A percentile compares a stretch with the other conserved stretches of the same genome.
Conservation (phyloP, 1,284 basidiomycete species). For the Heterobasidion occidentale region DNA sequence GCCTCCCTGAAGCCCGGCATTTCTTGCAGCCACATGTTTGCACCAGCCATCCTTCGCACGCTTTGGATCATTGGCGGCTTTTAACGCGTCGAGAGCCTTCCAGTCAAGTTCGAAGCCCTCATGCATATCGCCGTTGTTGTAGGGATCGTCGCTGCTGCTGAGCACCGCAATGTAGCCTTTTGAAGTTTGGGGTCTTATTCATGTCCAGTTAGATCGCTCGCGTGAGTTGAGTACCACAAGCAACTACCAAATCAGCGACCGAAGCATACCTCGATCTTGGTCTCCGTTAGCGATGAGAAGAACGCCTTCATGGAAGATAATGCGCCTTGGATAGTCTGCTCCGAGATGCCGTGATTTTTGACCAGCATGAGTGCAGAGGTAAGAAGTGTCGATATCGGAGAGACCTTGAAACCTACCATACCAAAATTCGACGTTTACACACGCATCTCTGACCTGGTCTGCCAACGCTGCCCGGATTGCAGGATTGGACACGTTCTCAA, state of each 20-base stretch:
- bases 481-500: conserved; percentile 36
- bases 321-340: conserved; percentile 39
- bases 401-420: conserved; percentile 40
- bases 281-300: conserved; percentile 51
- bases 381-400: not conserved
- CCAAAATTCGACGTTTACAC: conserved; percentile 77
- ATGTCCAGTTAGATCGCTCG: conserved; percentile 51
- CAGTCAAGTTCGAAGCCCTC: conserved; percentile 83
- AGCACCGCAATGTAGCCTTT: conserved; percentile 72
- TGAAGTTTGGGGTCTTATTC: conserved; percentile 64
- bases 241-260: not conserved
- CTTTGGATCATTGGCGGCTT: not conserved
- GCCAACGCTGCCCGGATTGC: conserved; percentile 46
- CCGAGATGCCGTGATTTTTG: conserved; percentile 68
- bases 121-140: conserved; percentile 71
- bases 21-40: conserved; percentile 53
- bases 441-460: conserved; percentile 61
- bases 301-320: conserved; percentile 53
- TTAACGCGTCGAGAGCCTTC: conserved; percentile 33
- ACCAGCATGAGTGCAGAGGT: conserved; percentile 35
- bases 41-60: conserved; percentile 41
- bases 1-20: conserved; percentile 44
- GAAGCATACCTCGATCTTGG: conserved; percentile 53
- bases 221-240: not conserved
- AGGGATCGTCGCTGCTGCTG: conserved; percentile 58